phyloP scores from a whole-genome alignment of 2,329 filamentous ascomycete genomes.

The Onygenales sp. region DNA sequence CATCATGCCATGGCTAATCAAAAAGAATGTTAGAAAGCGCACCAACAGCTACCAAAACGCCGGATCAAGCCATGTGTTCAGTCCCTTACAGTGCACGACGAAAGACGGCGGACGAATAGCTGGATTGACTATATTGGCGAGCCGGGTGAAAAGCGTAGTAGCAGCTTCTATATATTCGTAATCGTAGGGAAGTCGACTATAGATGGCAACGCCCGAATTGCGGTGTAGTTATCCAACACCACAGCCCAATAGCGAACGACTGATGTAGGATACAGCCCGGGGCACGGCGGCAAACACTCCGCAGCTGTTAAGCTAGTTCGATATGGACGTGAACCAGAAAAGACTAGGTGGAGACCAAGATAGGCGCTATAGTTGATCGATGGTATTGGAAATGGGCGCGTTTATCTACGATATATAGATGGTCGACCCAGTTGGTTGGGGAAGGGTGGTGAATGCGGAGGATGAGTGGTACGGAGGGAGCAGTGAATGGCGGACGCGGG shows the following conservation, averaged over 20 bases:
- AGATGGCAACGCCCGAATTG: not conserved
- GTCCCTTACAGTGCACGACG: slow-evolving; percentile 2
- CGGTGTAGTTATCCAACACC: not conserved
- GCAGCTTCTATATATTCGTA: not conserved
- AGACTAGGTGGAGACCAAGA: not conserved
- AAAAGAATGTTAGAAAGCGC: slow-evolving; percentile 5
- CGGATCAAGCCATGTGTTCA: slow-evolving; percentile 1
- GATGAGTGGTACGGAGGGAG: too few species aligned
- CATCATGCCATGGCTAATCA: slow-evolving; percentile 27
- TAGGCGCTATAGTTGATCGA: not conserved
- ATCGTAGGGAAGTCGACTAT: not conserved
- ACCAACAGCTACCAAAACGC: slow-evolving; percentile 5
- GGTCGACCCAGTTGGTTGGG: not conserved
- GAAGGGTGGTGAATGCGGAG: too few species aligned
- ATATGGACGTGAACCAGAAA: not conserved
- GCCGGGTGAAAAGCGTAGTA: not conserved
- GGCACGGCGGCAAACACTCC: not conserved
- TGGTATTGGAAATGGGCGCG: not conserved
- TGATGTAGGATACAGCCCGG: not conserved
- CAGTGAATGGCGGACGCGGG: too few species aligned
- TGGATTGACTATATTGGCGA: not conserved
- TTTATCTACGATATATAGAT: not conserved
- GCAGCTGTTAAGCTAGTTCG: not conserved
- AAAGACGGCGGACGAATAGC: not conserved
- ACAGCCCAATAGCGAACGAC: not conserved